Evolutionary conservation across 345 rosid species (phyloP).

Genomic region (Luvunga scandens): DNA sequence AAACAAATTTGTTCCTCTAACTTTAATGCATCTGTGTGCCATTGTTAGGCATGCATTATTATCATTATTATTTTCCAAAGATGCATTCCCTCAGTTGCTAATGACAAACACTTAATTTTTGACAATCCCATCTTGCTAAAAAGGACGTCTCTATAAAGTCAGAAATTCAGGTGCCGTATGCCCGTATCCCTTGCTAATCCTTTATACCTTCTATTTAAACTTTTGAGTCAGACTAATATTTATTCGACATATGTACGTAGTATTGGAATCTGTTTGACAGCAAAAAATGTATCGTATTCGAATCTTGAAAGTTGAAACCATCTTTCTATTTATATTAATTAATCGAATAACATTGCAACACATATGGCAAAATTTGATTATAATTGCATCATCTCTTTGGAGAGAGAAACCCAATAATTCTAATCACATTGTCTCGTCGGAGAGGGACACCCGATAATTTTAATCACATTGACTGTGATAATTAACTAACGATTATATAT

Average conservation of each 20-base stretch:
- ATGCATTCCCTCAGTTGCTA: constrained; percentile 29
- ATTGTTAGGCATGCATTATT: not conserved
- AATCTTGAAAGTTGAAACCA: too few species aligned
- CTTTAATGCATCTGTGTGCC: not conserved
- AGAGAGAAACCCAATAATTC: too few species aligned
- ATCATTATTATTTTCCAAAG: not conserved
- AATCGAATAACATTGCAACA: not conserved
- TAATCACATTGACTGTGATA: not conserved
- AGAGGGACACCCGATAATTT: too few species aligned
- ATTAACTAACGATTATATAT: not conserved
- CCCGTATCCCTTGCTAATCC: not conserved
- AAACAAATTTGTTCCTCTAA: not conserved
- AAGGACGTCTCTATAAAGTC: not conserved
- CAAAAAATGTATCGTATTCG: too few species aligned
- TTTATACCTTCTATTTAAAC: not conserved
- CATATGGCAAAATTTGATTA: not conserved
- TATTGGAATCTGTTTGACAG: not conserved
- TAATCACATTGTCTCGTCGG: too few species aligned
- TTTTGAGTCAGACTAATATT: not conserved
- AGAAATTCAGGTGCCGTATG: not conserved
- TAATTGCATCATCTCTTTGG: too few species aligned
- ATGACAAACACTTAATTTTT: constrained; percentile 11
- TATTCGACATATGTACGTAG: not conserved
- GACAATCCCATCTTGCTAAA: not conserved
- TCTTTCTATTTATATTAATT: too few species aligned